Evolutionary conservation across 2,329 filamentous ascomycete species (phyloP).

Genomic region (Annulohypoxylon truncatum): DNA sequence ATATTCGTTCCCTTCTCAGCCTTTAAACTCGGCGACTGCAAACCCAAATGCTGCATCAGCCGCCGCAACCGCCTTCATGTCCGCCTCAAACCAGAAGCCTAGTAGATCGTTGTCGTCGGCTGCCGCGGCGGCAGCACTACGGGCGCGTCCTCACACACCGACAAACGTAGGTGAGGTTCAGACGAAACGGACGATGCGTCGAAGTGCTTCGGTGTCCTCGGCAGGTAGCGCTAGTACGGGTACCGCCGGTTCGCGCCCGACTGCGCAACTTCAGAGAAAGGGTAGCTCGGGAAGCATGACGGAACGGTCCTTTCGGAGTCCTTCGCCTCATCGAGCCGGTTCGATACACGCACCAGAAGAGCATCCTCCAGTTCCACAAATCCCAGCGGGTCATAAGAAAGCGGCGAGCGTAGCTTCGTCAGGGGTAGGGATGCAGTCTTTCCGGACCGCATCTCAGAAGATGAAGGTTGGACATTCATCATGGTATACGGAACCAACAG

Average conservation of each 20-base stretch:
- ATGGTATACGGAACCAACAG: conserved; percentile 62
- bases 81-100: conserved; percentile 66
- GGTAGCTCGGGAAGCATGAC: conserved; percentile 86
- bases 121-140: conserved; percentile 86
- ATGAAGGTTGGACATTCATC: conserved; percentile 56
- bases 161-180: conserved; percentile 84
- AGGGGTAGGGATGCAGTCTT: conserved; percentile 59
- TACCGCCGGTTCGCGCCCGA: conserved; percentile 51
- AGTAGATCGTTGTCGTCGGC: conserved; percentile 80
- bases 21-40: conserved; percentile 71
- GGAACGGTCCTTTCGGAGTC: conserved; percentile 85
- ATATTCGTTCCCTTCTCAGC: conserved; percentile 57
- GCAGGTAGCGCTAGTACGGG: conserved; percentile 59
- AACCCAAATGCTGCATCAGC: conserved; percentile 81
- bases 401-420: conserved; percentile 55
- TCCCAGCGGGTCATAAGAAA: conserved; percentile 63
- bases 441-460: conserved; percentile 66
- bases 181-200: conserved; percentile 84
- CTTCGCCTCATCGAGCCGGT: conserved; percentile 68
- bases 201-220: conserved; percentile 78
- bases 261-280: conserved; percentile 68
- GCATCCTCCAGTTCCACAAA: conserved; percentile 79
- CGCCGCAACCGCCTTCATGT: conserved; percentile 83
- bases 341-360: conserved; percentile 55
- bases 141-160: conserved; percentile 80